Conservation (phyloP, 2,329 filamentous ascomycete genomes). For the Leptodontidium sp. region DNA sequence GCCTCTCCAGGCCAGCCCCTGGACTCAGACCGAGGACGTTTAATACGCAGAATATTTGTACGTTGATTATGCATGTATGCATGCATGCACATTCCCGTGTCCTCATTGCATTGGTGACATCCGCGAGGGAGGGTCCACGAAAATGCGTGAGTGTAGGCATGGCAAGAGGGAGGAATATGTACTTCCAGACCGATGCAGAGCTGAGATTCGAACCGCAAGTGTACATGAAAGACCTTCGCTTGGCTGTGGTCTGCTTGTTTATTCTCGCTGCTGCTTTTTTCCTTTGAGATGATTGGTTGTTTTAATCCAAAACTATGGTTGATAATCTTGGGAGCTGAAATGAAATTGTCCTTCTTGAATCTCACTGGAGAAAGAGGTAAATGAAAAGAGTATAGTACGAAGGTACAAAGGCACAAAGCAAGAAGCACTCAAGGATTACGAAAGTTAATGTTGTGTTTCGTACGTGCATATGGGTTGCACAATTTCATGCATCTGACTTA, state of each 20-base stretch:
- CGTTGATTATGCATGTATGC: constrained; percentile 5
- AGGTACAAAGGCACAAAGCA: background rate
- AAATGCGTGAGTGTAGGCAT: background rate
- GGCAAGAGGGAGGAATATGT: background rate
- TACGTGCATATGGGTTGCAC: constrained; percentile 14
- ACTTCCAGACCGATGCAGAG: background rate
- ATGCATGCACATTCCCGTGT: constrained; percentile 19
- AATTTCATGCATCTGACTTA: constrained; percentile 23
- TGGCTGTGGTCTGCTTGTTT: background rate
- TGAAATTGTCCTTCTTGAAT: background rate
- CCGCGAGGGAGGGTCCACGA: background rate
- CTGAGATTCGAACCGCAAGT: background rate
- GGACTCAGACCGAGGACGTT: background rate
- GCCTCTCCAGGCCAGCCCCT: background rate
- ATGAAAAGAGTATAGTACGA: background rate
- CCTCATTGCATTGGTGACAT: background rate
- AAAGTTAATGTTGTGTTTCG: constrained; percentile 13
- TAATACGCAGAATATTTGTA: constrained; percentile 4
- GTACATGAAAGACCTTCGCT: background rate
- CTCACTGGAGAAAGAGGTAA: background rate
- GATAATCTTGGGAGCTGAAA: background rate
- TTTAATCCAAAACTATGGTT: background rate
- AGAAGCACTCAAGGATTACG: too few relatives aligned
- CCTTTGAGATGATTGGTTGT: background rate
- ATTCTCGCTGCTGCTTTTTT: background rate